These are phyloP conservation scores for Erysiphe neolycopersici DNA, from an alignment of 2,329 filamentous ascomycete genomes.

Conservation along the genomic window DNA sequence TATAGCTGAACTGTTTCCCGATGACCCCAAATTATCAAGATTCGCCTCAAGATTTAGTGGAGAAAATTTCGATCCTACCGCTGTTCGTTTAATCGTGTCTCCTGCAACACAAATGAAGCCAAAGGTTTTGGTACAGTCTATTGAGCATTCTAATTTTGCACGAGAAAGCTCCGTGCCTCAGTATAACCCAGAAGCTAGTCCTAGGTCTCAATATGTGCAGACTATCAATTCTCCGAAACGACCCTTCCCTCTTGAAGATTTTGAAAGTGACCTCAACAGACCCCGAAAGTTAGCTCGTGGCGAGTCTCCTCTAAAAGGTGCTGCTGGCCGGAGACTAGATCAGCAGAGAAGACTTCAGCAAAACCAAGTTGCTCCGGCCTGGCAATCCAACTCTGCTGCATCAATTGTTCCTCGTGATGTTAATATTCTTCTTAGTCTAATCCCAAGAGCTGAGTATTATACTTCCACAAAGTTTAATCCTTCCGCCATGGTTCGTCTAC, in stretches of 20 bases:
- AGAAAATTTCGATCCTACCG: constrained; percentile 54
- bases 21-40: constrained; percentile 48
- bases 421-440: constrained; percentile 31
- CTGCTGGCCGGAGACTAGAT: constrained; percentile 60
- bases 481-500: constrained; percentile 41
- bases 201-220: constrained; percentile 11
- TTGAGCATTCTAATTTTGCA: constrained; percentile 24
- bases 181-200: constrained; percentile 12
- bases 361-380: constrained; percentile 10
- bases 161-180: constrained; percentile 11
- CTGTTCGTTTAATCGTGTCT: constrained; percentile 60
- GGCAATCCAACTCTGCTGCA: constrained; percentile 17
- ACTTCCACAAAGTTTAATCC: constrained; percentile 43
- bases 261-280: constrained; percentile 40
- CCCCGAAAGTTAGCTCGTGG: constrained; percentile 70
- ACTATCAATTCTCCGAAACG: constrained; percentile 16
- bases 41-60: constrained; percentile 55
- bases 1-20: constrained; percentile 81
- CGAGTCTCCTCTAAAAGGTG: constrained; percentile 81
- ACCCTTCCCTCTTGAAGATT: constrained; percentile 30
- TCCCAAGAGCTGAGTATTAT: constrained; percentile 39
- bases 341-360: constrained; percentile 32
- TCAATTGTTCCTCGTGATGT: constrained; percentile 47
- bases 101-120: constrained; percentile 50
- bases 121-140: constrained; percentile 26